These are phyloP conservation scores for Neoarthrinium moseri DNA, from an alignment of 2,329 filamentous ascomycete species.

Conservation along the genomic window DNA sequence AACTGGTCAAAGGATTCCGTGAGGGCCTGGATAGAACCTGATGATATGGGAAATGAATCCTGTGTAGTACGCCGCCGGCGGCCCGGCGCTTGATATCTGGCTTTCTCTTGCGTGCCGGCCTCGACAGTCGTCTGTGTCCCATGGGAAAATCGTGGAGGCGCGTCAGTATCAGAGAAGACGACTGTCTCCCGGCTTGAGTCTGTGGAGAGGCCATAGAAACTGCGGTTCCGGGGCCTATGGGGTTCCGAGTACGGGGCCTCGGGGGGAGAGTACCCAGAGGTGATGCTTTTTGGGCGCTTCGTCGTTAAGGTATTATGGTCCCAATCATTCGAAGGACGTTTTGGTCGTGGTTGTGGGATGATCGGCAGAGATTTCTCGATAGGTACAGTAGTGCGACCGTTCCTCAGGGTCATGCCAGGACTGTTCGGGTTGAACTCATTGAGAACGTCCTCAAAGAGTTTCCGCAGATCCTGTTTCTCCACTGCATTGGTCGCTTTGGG, in stretches of 20 bases:
- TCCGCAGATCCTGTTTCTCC: constrained; percentile 21
- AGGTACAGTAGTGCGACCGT: too few species aligned
- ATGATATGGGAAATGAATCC: constrained; percentile 21
- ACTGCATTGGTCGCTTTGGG: constrained; percentile 22
- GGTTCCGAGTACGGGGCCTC: too few species aligned
- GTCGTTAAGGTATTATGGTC: too few species aligned
- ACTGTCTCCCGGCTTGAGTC: constrained; percentile 1
- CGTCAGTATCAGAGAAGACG: constrained; percentile 31
- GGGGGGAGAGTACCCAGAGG: too few species aligned
- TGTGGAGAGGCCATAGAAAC: constrained; percentile 1
- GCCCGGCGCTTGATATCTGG: constrained; percentile 12
- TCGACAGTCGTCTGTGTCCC: constrained; percentile 34
- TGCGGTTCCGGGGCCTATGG: background rate
- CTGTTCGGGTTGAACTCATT: constrained; percentile 16
- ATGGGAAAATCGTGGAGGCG: constrained; percentile 17
- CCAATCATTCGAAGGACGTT: constrained; percentile 1
- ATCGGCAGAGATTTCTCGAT: too few species aligned
- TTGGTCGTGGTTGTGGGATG: too few species aligned
- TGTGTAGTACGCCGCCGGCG: constrained; percentile 12
- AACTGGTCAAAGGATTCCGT: constrained; percentile 16
- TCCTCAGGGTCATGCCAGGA: too few species aligned
- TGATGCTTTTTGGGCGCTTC: constrained; percentile 1
- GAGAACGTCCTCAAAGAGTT: constrained; percentile 19
- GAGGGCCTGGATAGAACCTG: constrained; percentile 22
- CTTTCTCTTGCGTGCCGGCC: constrained; percentile 21